Evolutionary conservation across 169 alveolate species (phyloP), one percentile per base, ranked within the genome.

Genomic region (Plasmodium knowlesi): DNA sequence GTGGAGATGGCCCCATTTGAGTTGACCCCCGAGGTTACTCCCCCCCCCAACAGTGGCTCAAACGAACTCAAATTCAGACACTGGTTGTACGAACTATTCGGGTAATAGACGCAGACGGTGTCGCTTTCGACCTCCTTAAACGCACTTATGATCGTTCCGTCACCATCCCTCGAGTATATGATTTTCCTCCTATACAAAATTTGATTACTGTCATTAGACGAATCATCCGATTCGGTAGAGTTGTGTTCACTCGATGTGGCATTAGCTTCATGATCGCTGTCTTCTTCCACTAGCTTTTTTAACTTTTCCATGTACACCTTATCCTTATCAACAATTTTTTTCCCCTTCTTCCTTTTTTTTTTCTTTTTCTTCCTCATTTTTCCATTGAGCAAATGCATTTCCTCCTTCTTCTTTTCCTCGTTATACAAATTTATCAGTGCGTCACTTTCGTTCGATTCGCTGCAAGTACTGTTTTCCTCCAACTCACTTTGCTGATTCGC

Each of bases 101-200:
- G 93, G 43, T 86, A 86, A 86, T 86, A 86, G 19, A 86, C 86
- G 50, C 93, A 86, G 22, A 86, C 32, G 41, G 22, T 86, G 43
- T 86, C 83, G 67, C 34, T 86, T 53, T 86, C 85, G 10, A 57
- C 54, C 71, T 86, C 93, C 70, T 86, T 86, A 86, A 46, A 86
- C 25, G 81, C 57, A 16, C 71, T 86, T 53, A 73, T 86, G 5
- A 76, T 22, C 6, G 93, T 86, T 14, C 37, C 37, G 53, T 34
- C 32, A 43, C 46, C 53, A 34, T 83, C 53, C 28, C 61, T 53
- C 14, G 93, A 46, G 46, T 86, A 86, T 74, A 86, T 53, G 53
- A 86, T 86, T 86, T 86, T 86, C 67, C 93, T 73, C 80, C 71
- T 86, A 86, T 86, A 86, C 67, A 86, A 86, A 53, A 86, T 76